These are phyloP conservation scores for Leishmania major DNA, from an alignment of 208 protist species.

Conservation along the genomic window DNA sequence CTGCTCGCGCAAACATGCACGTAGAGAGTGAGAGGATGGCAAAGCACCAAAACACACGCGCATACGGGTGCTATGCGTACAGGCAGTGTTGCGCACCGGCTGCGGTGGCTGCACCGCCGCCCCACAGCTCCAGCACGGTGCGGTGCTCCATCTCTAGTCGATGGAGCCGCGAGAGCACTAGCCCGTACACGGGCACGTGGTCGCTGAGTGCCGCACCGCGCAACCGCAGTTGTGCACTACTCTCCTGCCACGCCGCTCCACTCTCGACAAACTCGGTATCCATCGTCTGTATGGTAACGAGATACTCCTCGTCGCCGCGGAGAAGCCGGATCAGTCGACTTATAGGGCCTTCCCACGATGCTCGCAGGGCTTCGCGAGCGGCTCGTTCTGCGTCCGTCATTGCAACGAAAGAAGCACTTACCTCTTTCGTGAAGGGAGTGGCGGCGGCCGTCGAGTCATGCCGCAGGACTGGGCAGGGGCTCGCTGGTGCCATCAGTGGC, in stretches of 20 bases:
- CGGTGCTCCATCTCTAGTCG: constrained; percentile 84
- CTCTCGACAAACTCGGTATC: constrained; percentile 40
- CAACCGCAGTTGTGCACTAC: constrained; percentile 9
- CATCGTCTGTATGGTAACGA: constrained; percentile 54
- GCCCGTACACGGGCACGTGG: constrained; percentile 77
- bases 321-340: constrained; percentile 35
- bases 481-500: not conserved
- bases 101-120: not conserved
- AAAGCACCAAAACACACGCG: not conserved
- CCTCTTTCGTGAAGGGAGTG: not conserved
- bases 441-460: not conserved
- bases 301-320: constrained; percentile 58
- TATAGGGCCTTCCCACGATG: constrained; percentile 22
- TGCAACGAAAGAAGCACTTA: not conserved
- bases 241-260: constrained; percentile 16
- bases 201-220: constrained; percentile 38
- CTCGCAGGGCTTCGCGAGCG: constrained; percentile 15
- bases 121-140: constrained; percentile 80
- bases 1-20: not conserved
- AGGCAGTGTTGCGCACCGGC: not conserved
- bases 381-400: constrained; percentile 9
- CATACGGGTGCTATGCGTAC: not conserved
- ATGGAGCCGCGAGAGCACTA: constrained; percentile 71
- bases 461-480: not conserved
- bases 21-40: not conserved